A percentile compares a stretch with the other conserved stretches of the same genome.
These are phyloP conservation scores for Fusarium duplospermum DNA, from an alignment of 2,329 filamentous ascomycete species.

Conservation along the genomic window DNA sequence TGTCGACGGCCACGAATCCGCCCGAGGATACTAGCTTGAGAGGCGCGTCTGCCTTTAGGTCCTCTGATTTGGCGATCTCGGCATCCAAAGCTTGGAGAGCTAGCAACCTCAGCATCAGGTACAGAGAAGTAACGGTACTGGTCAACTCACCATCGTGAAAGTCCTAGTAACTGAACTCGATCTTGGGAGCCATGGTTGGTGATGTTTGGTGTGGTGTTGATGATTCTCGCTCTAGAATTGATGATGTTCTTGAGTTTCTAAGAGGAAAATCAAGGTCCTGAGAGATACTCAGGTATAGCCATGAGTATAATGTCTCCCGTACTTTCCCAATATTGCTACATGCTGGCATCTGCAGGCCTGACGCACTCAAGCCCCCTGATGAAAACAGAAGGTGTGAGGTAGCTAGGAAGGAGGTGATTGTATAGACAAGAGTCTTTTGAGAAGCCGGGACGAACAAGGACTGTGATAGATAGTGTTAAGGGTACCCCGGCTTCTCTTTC, in stretches of 20 bases:
- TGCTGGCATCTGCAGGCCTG: not conserved
- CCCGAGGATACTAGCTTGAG: not conserved
- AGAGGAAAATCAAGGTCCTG: not conserved
- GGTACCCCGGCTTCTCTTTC: not conserved
- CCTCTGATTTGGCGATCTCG: not conserved
- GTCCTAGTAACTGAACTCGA: not conserved
- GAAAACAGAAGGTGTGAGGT: not conserved
- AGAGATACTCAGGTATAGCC: not conserved
- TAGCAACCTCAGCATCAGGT: not conserved
- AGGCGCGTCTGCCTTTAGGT: not conserved
- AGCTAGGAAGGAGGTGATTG: not conserved
- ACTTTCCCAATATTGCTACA: not conserved
- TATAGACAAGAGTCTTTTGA: not conserved
- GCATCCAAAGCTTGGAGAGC: not conserved
- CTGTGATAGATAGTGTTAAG: not conserved
- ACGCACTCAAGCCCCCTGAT: not conserved
- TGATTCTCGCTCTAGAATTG: not conserved
- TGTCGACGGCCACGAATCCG: not conserved
- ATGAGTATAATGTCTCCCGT: fast-evolving
- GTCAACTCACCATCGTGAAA: not conserved
- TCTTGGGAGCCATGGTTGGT: not conserved
- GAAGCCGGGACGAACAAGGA: not conserved
- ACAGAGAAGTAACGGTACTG: not conserved
- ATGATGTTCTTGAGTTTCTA: not conserved
- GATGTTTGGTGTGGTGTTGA: not conserved